A percentile compares a stretch with the other conserved stretches of the same genome.
phyloP scores from a whole-genome alignment of 208 protist species.

The Wallacemonas sp. region DNA sequence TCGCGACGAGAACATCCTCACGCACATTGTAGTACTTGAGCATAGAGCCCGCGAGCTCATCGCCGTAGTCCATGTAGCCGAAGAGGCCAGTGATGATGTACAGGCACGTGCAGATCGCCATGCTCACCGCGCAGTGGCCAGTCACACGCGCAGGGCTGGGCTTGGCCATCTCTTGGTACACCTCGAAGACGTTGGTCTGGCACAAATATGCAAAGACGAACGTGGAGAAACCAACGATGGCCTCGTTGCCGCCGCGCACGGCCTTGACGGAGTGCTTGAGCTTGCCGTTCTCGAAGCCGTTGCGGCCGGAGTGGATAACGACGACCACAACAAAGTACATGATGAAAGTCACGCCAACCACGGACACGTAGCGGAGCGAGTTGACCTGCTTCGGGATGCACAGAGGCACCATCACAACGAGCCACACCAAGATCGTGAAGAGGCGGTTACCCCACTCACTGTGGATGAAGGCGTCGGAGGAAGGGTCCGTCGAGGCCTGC shows the following conservation, averaged over 20 bases:
- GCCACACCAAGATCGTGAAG: conserved; percentile 62
- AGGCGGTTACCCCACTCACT: conserved; percentile 56
- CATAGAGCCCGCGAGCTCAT: conserved; percentile 51
- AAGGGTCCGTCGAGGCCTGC: conserved; percentile 39
- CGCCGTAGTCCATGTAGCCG: conserved; percentile 78
- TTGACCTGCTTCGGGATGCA: conserved; percentile 84
- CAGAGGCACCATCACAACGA: conserved; percentile 71
- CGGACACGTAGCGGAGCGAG: conserved; percentile 80
- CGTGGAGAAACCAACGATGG: conserved; percentile 67
- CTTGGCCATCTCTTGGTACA: conserved; percentile 66
- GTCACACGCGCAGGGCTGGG: conserved; percentile 49
- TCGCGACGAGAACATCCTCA: conserved; percentile 45
- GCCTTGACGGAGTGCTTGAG: conserved; percentile 47
- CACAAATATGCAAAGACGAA: conserved; percentile 86
- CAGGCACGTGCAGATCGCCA: conserved; percentile 59
- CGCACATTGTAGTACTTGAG: conserved; percentile 65
- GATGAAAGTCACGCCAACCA: conserved; percentile 69
- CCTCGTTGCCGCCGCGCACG: conserved; percentile 66
- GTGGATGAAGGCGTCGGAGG: conserved; percentile 40
- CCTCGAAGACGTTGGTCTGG: conserved; percentile 75
- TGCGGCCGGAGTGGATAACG: conserved; percentile 59
- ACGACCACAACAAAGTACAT: conserved; percentile 79
- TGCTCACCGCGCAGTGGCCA: conserved; percentile 47
- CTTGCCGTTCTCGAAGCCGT: conserved; percentile 59
- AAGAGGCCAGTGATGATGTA: conserved; percentile 80